Evolutionary conservation across 106 monocot genomes (phyloP).

Genomic region (Triglochin maritima): DNA sequence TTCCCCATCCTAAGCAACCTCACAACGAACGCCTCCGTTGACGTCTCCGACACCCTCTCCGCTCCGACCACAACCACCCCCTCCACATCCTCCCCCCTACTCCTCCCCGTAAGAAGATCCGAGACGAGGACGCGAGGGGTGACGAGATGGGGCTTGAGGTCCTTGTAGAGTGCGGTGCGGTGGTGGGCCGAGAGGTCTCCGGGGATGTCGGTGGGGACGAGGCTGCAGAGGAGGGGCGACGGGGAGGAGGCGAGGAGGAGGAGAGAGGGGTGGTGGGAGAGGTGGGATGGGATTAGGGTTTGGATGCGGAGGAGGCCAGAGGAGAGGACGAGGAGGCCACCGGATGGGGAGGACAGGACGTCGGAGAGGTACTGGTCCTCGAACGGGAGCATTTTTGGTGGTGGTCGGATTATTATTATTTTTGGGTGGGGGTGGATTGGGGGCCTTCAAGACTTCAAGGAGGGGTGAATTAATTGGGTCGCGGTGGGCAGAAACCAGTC

Average conservation of each 20-base stretch:
- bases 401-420: no score
- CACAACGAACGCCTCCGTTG: constrained; percentile 76
- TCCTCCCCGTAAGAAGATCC: constrained; percentile 39
- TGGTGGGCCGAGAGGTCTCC: constrained; percentile 55
- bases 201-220: constrained; percentile 33
- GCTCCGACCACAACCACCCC: constrained; percentile 58
- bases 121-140: constrained; percentile 46
- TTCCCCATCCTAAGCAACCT: constrained; percentile 41
- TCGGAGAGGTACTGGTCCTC: constrained; percentile 73
- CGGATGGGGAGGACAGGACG: constrained; percentile 58
- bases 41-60: constrained; percentile 72
- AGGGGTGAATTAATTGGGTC: no score
- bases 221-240: constrained; percentile 3
- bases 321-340: constrained; percentile 73
- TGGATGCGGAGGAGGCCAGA: constrained; percentile 69
- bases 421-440: no score
- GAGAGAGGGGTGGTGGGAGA: constrained; percentile 46
- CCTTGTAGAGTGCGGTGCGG: constrained; percentile 48
- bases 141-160: constrained; percentile 38
- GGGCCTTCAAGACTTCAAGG: no score
- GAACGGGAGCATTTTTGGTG: constrained; percentile 41
- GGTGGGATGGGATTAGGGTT: constrained; percentile 56
- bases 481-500: no score
- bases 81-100: constrained; percentile 15
- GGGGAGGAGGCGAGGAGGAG: constrained; percentile 61